phyloP scores from a whole-genome alignment of 768 basidiomycete species.

The Termitomyces sp. region DNA sequence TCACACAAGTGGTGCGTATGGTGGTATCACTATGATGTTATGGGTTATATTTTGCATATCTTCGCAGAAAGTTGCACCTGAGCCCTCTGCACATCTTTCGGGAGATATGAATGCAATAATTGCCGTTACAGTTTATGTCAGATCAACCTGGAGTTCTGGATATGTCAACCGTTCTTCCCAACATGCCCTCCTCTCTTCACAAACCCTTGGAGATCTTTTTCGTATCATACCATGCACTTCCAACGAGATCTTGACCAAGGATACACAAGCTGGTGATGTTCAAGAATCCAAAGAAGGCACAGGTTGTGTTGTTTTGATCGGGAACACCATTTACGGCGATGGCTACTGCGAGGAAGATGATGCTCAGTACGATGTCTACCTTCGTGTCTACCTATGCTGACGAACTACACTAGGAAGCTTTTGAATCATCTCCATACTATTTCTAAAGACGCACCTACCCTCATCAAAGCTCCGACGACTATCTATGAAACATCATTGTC shows the following conservation, averaged over 20 bases:
- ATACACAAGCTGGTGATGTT: conserved; percentile 16
- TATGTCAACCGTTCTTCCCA: conserved; percentile 62
- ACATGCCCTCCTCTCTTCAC: conserved; percentile 66
- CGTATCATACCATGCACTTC: conserved; percentile 59
- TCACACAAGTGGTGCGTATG: conserved; percentile 37
- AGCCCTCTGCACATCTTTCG: conserved; percentile 17
- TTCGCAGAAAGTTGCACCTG: conserved; percentile 23
- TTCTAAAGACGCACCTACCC: conserved; percentile 24
- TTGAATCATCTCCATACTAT: conserved; percentile 25
- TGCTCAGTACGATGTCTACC: conserved; percentile 36
- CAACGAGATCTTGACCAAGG: conserved; percentile 46
- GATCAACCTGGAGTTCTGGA: conserved; percentile 57
- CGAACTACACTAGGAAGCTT: conserved; percentile 28
- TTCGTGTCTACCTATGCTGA: conserved; percentile 33
- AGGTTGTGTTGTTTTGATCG: conserved; percentile 58
- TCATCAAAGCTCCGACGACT: conserved; percentile 36
- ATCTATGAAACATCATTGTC: conserved; percentile 48
- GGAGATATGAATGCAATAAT: conserved; percentile 43
- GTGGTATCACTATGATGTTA: background rate
- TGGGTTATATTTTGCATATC: background rate
- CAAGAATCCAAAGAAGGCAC: conserved; percentile 11
- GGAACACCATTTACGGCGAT: conserved; percentile 57
- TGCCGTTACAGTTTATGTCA: conserved; percentile 58
- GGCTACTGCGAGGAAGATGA: conserved; percentile 48
- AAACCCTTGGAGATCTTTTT: conserved; percentile 65